phyloP scores from a whole-genome alignment of 2,329 filamentous ascomycete species.

The Venturia oleaginea region DNA sequence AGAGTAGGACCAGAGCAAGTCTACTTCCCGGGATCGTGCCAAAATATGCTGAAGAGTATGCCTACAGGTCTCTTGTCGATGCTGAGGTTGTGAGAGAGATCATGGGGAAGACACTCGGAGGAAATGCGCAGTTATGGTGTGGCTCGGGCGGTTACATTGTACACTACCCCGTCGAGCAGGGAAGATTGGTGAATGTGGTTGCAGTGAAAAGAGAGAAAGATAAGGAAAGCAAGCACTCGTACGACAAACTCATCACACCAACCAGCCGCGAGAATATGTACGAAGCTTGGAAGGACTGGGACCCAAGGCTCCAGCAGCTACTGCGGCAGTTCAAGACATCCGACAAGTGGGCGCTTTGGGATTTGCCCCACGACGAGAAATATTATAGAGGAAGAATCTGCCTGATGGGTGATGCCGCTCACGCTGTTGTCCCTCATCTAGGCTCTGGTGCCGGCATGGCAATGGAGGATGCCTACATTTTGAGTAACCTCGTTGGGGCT shows the following conservation, averaged over 20 bases:
- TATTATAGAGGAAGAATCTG: slow-evolving; percentile 22
- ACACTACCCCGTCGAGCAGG: slow-evolving; percentile 9
- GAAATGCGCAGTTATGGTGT: slow-evolving; percentile 2
- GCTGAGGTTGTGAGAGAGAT: not conserved
- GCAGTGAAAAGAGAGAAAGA: not conserved
- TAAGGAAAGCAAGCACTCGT: not conserved
- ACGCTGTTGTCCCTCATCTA: slow-evolving; percentile 30
- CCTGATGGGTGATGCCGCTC: slow-evolving; percentile 31
- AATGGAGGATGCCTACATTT: slow-evolving; percentile 28
- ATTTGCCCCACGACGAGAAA: slow-evolving; percentile 24
- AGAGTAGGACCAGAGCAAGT: slow-evolving; percentile 17
- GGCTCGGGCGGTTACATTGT: slow-evolving; percentile 1
- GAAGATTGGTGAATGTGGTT: slow-evolving; percentile 9
- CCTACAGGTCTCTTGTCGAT: not conserved
- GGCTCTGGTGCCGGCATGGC: slow-evolving; percentile 31
- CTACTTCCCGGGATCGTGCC: not conserved
- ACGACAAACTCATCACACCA: not conserved
- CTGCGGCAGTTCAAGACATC: slow-evolving; percentile 1
- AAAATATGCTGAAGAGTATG: slow-evolving; percentile 9
- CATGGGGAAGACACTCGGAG: not conserved
- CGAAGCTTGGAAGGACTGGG: slow-evolving; percentile 6
- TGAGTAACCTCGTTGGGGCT: not conserved
- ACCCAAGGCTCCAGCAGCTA: slow-evolving; percentile 5
- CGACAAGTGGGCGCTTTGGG: slow-evolving; percentile 26
- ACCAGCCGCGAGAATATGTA: not conserved